Evolutionary conservation across 495 filamentous ascomycete species (phyloP), one percentile per base, ranked within the genome.

Genomic region (Sporormia fimetaria): DNA sequence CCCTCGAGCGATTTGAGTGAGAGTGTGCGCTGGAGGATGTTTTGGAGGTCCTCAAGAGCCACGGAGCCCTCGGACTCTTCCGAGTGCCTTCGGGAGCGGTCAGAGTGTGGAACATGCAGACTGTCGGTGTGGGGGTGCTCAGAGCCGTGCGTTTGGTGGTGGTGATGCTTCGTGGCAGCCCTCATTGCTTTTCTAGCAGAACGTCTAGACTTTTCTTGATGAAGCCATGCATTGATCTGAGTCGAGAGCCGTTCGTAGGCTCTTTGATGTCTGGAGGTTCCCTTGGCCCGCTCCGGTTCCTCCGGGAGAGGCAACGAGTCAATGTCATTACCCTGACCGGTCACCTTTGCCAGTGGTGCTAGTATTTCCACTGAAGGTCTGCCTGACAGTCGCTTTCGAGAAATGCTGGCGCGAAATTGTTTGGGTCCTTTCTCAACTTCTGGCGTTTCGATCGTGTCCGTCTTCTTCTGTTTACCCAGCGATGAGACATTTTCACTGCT

Each of bases 151-250:
- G 53, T 56, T 17, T 42, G 42, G 22, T 29, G 36, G 42, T 26
- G 15, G 40, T 33, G 16, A 18, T 36, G 31, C 25, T 31, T 30
- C 11, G 36, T 49, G 27, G 24, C 48, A 48, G 11, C 58, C 61
- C 30, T 49, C 40, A 61, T 65, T 7, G 64, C 57, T 51, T 69
- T 73, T 37, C 67, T 67, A 14, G 62, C 58, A 36, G 67, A 67
- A 50, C 67, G 74, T 58, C 78, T 83, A 20, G 64, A 56, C 59
- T 80, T 82, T 58, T 93, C 84, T 28, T 73, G 69, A 37, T 83
- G 70, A 27, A 94, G 66, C 87, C 87, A 94, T 42, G 79, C 75
- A 15, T 69, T 65, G 16, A 94, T 75, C 55, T 88, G 82, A 28
- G 72, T 66, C 26, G 88, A 56, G 4, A 94, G 62, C 38, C 61